These are phyloP conservation scores for Aspergillus ruber DNA, from an alignment of 2,329 filamentous ascomycete species.

Conservation along the genomic window DNA sequence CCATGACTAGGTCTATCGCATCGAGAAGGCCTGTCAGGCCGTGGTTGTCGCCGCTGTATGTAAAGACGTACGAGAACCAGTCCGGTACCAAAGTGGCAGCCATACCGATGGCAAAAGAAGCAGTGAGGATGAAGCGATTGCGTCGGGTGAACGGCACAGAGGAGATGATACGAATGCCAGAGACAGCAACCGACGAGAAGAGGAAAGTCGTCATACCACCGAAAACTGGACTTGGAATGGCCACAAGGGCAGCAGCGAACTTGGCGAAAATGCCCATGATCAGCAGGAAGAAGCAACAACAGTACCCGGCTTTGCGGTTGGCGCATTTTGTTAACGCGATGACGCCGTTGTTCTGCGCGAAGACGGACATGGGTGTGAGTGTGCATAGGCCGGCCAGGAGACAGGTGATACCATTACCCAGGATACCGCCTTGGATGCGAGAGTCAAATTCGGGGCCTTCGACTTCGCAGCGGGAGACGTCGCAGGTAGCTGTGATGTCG, in stretches of 20 bases:
- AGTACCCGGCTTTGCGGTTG: slow-evolving; percentile 62
- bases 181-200: slow-evolving; percentile 60
- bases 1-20: slow-evolving; percentile 60
- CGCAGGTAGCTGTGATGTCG: slow-evolving; percentile 63
- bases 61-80: slow-evolving; percentile 45
- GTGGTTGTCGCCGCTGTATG: slow-evolving; percentile 52
- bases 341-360: slow-evolving; percentile 65
- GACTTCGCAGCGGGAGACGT: slow-evolving; percentile 58
- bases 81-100: slow-evolving; percentile 44
- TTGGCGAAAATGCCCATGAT: slow-evolving; percentile 66
- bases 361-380: slow-evolving; percentile 62
- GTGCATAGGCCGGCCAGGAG: slow-evolving; percentile 58
- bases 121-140: slow-evolving; percentile 61
- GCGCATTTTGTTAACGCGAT: slow-evolving; percentile 63
- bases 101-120: slow-evolving; percentile 55
- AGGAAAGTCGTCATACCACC: slow-evolving; percentile 56
- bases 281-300: slow-evolving; percentile 58
- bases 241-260: slow-evolving; percentile 61
- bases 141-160: slow-evolving; percentile 58
- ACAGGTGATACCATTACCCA: slow-evolving; percentile 62
- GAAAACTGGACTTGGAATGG: slow-evolving; percentile 51
- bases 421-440: slow-evolving; percentile 62
- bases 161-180: slow-evolving; percentile 60
- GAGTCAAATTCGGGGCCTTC: slow-evolving; percentile 59
- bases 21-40: slow-evolving; percentile 55